Percentiles rank a stretch among this genome's conserved stretches.
Evolutionary conservation across 2,329 filamentous ascomycete species (phyloP).

Genomic region (Colletotrichum sp.): DNA sequence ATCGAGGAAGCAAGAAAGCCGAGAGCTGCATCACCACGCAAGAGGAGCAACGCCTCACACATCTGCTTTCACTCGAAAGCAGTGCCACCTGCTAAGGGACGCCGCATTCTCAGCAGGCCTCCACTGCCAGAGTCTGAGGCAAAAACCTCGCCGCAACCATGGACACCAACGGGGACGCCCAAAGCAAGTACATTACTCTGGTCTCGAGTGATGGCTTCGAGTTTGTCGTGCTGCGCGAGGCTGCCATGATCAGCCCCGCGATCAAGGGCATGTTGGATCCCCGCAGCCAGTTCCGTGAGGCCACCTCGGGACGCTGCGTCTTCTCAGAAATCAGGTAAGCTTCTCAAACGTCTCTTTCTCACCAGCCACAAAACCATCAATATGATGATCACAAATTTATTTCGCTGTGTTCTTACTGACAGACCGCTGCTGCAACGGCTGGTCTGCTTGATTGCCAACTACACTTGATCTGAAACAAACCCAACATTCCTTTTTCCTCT

Average conservation of each 20-base stretch:
- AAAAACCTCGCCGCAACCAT: neutral
- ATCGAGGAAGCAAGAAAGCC: neutral
- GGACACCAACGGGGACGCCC: constrained; percentile 9
- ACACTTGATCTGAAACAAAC: constrained; percentile 68
- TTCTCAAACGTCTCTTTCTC: neutral
- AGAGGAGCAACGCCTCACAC: neutral
- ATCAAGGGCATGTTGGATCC: constrained; percentile 79
- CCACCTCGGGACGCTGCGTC: constrained; percentile 64
- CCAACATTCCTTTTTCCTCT: constrained; percentile 20
- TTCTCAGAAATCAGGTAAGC: constrained; percentile 78
- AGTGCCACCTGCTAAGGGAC: neutral
- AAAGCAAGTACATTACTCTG: constrained; percentile 76
- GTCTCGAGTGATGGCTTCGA: constrained; percentile 78
- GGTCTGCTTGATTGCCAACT: constrained; percentile 58
- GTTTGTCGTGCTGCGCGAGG: constrained; percentile 75
- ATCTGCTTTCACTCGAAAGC: neutral
- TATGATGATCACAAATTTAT: constrained; percentile 23
- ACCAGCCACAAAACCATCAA: neutral
- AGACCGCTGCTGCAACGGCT: constrained; percentile 40
- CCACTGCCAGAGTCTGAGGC: neutral
- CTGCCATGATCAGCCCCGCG: constrained; percentile 70
- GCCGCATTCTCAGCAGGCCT: neutral
- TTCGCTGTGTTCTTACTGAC: constrained; percentile 51
- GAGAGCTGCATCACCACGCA: neutral
- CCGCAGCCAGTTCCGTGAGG: constrained; percentile 70